These are phyloP conservation scores for Calycina marina DNA, from an alignment of 2,329 filamentous ascomycete genomes.

Conservation along the genomic window DNA sequence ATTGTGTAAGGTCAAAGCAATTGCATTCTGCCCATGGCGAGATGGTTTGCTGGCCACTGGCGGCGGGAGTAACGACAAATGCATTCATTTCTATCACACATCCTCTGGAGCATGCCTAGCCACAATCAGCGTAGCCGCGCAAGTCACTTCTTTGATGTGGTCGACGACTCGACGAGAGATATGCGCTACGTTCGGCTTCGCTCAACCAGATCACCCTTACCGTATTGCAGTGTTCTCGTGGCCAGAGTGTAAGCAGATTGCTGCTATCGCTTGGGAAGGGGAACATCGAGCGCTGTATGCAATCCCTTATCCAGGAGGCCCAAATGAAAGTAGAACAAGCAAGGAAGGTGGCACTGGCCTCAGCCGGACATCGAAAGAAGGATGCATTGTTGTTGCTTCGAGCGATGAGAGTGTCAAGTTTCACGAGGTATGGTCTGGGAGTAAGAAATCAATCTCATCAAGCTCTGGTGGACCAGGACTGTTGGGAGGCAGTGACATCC, in stretches of 20 bases:
- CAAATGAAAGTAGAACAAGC: slow-evolving; percentile 23
- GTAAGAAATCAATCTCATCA: slow-evolving; percentile 33
- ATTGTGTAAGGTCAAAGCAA: slow-evolving; percentile 55
- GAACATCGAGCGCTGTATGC: slow-evolving; percentile 73
- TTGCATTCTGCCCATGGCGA: slow-evolving; percentile 94
- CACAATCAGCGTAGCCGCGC: slow-evolving; percentile 81
- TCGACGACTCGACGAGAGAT: slow-evolving; percentile 76
- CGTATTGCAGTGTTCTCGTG: slow-evolving; percentile 89
- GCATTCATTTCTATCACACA: slow-evolving; percentile 92
- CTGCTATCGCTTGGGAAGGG: slow-evolving; percentile 70
- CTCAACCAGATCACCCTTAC: slow-evolving; percentile 76
- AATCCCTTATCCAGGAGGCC: slow-evolving; percentile 64
- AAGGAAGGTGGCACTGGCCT: slow-evolving; percentile 38
- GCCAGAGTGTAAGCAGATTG: slow-evolving; percentile 79
- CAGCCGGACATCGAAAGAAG: slow-evolving; percentile 48
- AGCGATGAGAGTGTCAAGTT: slow-evolving; percentile 91
- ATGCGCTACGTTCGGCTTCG: slow-evolving; percentile 84
- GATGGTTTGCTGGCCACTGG: slow-evolving; percentile 76
- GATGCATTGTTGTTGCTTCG: slow-evolving; percentile 79
- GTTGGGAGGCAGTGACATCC: slow-evolving; percentile 70
- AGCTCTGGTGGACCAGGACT: slow-evolving; percentile 40
- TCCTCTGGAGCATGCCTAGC: slow-evolving; percentile 70
- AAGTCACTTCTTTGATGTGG: slow-evolving; percentile 90
- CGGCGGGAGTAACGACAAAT: slow-evolving; percentile 85
- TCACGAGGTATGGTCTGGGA: slow-evolving; percentile 79